Conservation (phyloP, 208 protist species). For the Naegleria fowleri region DNA sequence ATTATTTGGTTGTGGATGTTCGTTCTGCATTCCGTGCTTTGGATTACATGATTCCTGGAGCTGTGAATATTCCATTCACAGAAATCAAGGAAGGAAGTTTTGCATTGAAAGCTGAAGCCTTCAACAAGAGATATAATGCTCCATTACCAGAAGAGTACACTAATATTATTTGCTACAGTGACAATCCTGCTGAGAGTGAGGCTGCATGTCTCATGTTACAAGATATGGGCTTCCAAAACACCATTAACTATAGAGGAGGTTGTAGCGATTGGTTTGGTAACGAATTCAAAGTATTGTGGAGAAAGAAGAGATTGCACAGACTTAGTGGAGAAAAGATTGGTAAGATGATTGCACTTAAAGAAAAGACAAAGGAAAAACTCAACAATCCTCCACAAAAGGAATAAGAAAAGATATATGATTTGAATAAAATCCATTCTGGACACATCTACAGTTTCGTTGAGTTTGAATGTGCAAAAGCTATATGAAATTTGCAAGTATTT, state of each 20-base stretch:
- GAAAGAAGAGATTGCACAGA: not conserved
- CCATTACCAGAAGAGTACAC: not conserved
- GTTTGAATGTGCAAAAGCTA: too few species aligned
- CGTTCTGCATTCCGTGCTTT: not conserved
- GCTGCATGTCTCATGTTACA: not conserved
- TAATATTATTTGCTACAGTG: not conserved
- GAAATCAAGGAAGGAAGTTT: not conserved
- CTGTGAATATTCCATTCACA: slow-evolving; percentile 3
- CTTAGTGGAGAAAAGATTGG: not conserved
- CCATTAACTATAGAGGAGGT: slow-evolving; percentile 12
- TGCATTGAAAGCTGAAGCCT: not conserved
- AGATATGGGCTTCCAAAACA: not conserved
- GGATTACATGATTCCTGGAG: not conserved
- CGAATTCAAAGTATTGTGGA: slow-evolving; percentile 15
- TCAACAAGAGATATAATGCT: not conserved
- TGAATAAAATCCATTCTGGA: too few species aligned
- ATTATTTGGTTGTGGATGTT: slow-evolving; percentile 8
- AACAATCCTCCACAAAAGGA: not conserved
- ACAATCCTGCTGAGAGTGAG: not conserved
- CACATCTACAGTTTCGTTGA: too few species aligned
- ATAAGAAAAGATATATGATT: not conserved
- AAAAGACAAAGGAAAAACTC: not conserved
- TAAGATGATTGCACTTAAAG: not conserved
- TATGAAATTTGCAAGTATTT: too few species aligned
- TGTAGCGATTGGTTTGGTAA: not conserved